Percentiles rank a stretch among this genome's conserved stretches.
These are phyloP conservation scores for Diospyros kaki DNA, from an alignment of 148 eudicot species.

Conservation along the genomic window DNA sequence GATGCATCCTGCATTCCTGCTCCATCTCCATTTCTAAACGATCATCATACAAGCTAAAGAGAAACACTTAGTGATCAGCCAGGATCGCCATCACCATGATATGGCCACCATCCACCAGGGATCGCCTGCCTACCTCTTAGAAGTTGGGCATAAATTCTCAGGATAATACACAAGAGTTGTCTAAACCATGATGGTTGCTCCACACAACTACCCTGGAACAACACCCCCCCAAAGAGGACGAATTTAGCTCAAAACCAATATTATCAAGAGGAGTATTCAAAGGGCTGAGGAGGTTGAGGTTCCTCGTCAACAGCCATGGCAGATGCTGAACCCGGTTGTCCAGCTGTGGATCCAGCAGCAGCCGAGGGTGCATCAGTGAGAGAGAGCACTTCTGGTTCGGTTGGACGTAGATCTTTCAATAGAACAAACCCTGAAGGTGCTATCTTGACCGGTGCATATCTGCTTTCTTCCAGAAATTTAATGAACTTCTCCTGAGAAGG, in stretches of 20 bases:
- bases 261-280: conserved; percentile 65
- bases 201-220: not conserved
- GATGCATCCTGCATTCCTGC: too few species aligned
- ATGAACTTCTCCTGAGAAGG: conserved; percentile 86
- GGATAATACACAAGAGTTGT: not conserved
- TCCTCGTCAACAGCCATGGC: conserved; percentile 92
- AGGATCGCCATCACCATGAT: too few species aligned
- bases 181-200: not conserved
- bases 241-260: not conserved
- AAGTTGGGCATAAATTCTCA: not conserved
- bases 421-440: conserved; percentile 91
- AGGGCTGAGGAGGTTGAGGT: conserved; percentile 94
- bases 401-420: conserved; percentile 68
- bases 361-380: conserved; percentile 81
- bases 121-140: too few species aligned
- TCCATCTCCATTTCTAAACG: too few species aligned
- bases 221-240: not conserved
- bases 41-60: too few species aligned
- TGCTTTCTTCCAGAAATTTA: conserved; percentile 75
- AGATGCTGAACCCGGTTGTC: conserved; percentile 50
- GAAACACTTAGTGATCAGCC: too few species aligned
- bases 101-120: too few species aligned
- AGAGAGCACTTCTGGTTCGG: conserved; percentile 76
- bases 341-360: conserved; percentile 41
- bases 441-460: conserved; percentile 78